Evolutionary conservation across 257 asterid genomes (phyloP), one percentile per base, ranked within the genome.

Genomic region (Fraxinus americana): DNA sequence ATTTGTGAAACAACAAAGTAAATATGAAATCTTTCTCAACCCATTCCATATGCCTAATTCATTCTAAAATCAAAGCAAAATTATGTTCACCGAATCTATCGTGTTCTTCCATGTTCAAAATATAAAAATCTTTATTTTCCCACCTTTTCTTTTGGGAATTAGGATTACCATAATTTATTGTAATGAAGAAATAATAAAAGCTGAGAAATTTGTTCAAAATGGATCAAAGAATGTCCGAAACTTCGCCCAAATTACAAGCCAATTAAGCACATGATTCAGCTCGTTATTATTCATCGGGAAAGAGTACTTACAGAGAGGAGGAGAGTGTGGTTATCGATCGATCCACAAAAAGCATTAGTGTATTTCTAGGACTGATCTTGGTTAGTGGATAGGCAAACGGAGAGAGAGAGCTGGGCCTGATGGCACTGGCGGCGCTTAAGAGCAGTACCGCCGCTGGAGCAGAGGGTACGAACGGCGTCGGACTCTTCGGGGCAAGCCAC

Each of bases 401-500:
- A 86, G 68, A 94, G 96, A 54, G 96, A 88, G 16, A 89, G 79
- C 79, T 94, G 90, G 11, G 97, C 97, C 77, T 79, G 83, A 65
- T 81, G 87, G 86, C 98, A 92, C 89, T 91, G 97, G 67, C 82
- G 92, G 83, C 97, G 97, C 87, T 94, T 94, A 34, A 92, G 86
- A 76, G 93, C 88, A 82, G 97, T 91, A 65, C 97, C 97, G 85
- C 91, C 91, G 87, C 97, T 92, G 72, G 97, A 88, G 85, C 97
- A 94, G 79, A 92, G 97, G 79, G 74, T 73, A 70, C 91, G 89
- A 70, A 94, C 97, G 39, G 94, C 94, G 69, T 88, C 97, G 48
- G 88, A 85, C 78, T 94, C 96, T 21, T 82, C 81, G 0, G 94
- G 98, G 72, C 97, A 94, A 39, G 86, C 89, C 54, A 77, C 79